These are phyloP conservation scores for Penicillium sp. DNA, from an alignment of 2,329 filamentous ascomycete genomes.

Conservation along the genomic window DNA sequence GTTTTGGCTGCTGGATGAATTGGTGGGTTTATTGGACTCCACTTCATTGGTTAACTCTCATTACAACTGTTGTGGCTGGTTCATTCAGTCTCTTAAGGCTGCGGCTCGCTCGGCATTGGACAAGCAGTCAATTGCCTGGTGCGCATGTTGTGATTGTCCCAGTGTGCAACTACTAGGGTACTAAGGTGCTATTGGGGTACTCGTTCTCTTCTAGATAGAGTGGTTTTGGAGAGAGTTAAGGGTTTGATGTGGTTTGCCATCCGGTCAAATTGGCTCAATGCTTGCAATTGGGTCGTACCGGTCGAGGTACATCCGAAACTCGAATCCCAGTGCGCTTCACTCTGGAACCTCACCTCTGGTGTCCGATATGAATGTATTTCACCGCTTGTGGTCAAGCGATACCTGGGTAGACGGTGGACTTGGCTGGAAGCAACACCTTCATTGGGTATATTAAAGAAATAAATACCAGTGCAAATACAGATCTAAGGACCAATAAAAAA, in stretches of 20 bases:
- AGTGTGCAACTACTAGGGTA: background rate
- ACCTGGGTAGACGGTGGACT: background rate
- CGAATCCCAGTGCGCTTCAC: background rate
- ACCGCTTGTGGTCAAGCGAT: background rate
- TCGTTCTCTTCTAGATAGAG: background rate
- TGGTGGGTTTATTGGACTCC: background rate
- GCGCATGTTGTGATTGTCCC: background rate
- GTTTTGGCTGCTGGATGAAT: slow-evolving; percentile 37
- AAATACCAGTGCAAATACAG: background rate
- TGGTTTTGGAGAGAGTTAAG: background rate
- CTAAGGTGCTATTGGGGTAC: too few species aligned
- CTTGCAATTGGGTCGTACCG: background rate
- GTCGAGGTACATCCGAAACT: background rate
- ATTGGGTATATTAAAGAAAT: background rate
- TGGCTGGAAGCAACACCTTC: background rate
- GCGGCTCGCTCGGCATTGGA: background rate
- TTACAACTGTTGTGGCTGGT: background rate
- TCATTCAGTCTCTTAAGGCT: background rate
- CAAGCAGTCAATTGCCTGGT: background rate
- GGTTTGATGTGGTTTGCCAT: background rate
- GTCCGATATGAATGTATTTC: background rate
- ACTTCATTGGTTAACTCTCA: background rate
- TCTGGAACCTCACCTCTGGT: background rate
- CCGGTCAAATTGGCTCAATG: background rate
- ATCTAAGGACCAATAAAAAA: background rate